These are phyloP conservation scores for Centella asiatica DNA, from an alignment of 129 eudicot species.

Conservation along the genomic window DNA sequence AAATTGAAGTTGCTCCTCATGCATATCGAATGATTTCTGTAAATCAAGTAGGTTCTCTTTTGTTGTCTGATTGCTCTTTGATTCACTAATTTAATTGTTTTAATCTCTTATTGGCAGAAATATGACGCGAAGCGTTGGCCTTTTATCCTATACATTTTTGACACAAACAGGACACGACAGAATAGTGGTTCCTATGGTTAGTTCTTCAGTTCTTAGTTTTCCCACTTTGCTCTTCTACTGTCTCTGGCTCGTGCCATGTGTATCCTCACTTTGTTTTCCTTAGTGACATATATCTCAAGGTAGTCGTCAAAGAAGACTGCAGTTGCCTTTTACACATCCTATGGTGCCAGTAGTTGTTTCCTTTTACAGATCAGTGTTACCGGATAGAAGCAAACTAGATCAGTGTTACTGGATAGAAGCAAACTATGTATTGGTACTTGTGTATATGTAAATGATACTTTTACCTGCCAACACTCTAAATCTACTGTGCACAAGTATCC, in stretches of 20 bases:
- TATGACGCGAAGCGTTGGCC: conserved; percentile 63
- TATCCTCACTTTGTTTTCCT: too few species aligned
- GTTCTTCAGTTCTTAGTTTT: background rate
- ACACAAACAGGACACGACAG: conserved; percentile 56
- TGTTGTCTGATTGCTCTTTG: background rate
- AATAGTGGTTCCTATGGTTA: conserved; percentile 71
- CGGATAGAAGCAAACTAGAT: too few species aligned
- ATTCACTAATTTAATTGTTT: background rate
- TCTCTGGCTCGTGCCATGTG: background rate
- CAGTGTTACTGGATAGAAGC: too few species aligned
- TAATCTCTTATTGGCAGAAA: conserved; percentile 23
- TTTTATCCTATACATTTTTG: conserved; percentile 65
- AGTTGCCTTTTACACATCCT: background rate
- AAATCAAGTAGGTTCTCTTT: background rate
- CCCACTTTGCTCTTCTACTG: background rate
- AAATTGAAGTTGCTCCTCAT: background rate
- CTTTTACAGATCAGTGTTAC: background rate
- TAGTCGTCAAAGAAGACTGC: too few species aligned
- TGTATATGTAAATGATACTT: too few species aligned
- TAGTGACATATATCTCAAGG: too few species aligned
- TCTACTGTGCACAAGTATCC: too few species aligned
- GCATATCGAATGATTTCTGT: background rate
- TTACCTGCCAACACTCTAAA: too few species aligned
- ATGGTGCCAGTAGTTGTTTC: background rate
- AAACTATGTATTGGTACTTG: too few species aligned